Conservation (phyloP, 2,329 filamentous ascomycete genomes). For the Paraconiothyrium sp. region DNA sequence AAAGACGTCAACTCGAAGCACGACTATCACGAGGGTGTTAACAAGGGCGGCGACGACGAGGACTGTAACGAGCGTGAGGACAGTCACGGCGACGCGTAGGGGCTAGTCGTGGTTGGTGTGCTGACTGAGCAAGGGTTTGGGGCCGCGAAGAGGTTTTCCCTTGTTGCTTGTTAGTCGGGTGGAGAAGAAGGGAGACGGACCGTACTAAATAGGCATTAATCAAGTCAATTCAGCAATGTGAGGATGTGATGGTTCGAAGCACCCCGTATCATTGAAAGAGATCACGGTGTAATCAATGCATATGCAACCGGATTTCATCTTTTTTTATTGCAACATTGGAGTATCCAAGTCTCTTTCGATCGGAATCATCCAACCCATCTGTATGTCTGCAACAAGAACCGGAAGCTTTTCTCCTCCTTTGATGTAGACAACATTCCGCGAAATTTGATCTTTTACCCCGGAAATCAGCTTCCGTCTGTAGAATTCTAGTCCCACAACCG, state of each 20-base stretch:
- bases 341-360: background rate
- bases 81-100: background rate
- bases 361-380: background rate
- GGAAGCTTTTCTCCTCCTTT: background rate
- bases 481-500: no score
- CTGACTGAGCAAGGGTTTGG: slow-evolving; percentile 1
- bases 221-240: background rate
- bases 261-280: background rate
- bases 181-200: no score
- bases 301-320: background rate
- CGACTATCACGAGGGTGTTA: background rate
- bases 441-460: no score
- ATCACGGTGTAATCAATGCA: background rate
- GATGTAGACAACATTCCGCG: background rate
- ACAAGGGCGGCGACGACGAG: background rate
- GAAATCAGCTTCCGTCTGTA: no score
- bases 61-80: background rate
- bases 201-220: background rate
- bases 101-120: background rate
- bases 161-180: background rate
- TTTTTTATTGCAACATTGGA: background rate
- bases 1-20: background rate
- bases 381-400: background rate
- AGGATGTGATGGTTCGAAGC: background rate
- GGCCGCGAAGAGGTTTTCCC: slow-evolving; percentile 11